A percentile compares a stretch with the other conserved stretches of the same genome.
Evolutionary conservation across 2,329 filamentous ascomycete genomes (phyloP).

Genomic region (Ascomycota sp.): DNA sequence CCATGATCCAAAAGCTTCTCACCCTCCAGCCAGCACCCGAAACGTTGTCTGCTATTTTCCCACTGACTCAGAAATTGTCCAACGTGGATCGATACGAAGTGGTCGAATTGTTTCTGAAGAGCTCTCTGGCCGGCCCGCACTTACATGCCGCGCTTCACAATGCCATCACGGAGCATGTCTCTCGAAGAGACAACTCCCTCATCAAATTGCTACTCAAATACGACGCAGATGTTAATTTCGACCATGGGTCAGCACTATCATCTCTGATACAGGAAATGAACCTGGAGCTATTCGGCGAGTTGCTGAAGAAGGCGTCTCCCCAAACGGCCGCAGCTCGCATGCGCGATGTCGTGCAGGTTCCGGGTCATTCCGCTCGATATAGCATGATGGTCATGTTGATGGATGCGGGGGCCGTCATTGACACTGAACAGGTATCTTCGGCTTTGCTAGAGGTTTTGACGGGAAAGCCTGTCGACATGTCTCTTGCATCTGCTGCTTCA

Average conservation of each 20-base stretch:
- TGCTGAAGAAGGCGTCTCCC: conserved; percentile 24
- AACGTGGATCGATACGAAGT: conserved; percentile 22
- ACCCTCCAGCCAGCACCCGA: conserved; percentile 21
- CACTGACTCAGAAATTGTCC: conserved; percentile 21
- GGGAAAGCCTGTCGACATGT: conserved; percentile 24
- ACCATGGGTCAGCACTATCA: conserved; percentile 25
- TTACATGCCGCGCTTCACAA: conserved; percentile 28
- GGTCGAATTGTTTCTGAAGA: conserved; percentile 25
- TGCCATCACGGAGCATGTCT: conserved; percentile 25
- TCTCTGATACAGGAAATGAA: conserved; percentile 27
- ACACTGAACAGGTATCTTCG: conserved; percentile 17
- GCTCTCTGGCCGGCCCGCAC: conserved; percentile 22
- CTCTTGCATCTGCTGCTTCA: conserved; percentile 27
- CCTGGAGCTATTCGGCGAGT: conserved; percentile 18
- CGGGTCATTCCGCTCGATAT: conserved; percentile 19
- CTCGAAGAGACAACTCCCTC: conserved; percentile 25
- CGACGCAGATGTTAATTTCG: conserved; percentile 31
- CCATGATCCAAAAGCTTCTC: conserved; percentile 24
- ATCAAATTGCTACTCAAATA: conserved; percentile 28
- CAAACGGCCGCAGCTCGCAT: conserved; percentile 25
- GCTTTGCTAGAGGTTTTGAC: conserved; percentile 21
- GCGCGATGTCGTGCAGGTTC: conserved; percentile 22
- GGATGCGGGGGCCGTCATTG: conserved; percentile 20
- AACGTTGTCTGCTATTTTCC: conserved; percentile 26
- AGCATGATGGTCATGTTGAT: conserved; percentile 26